Conservation (phyloP, 1,284 basidiomycete genomes). For the Leccinum fuscescens region DNA sequence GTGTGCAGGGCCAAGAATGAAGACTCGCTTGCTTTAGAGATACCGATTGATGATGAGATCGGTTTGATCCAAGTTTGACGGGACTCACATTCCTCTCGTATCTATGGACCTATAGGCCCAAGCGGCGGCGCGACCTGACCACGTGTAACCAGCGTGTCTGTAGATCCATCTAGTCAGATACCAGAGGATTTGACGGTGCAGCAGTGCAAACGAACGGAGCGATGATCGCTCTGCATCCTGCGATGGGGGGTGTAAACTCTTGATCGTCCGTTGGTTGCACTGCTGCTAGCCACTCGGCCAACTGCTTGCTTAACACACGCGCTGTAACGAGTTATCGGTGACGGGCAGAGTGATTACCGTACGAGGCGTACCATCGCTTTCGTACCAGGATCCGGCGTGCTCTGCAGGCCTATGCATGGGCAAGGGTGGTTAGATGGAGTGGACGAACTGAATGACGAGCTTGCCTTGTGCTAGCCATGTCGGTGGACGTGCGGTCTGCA, state of each 20-base stretch:
- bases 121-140: constrained; percentile 91
- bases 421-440: background rate
- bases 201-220: constrained; percentile 71
- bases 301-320: constrained; percentile 55
- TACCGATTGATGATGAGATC: constrained; percentile 9
- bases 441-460: constrained; percentile 1
- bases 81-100: constrained; percentile 70
- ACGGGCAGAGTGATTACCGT: constrained; percentile 3
- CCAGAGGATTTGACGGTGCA: constrained; percentile 3
- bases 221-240: constrained; percentile 87
- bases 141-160: constrained; percentile 95
- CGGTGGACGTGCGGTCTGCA: constrained; percentile 7
- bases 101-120: constrained; percentile 95
- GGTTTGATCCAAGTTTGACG: background rate
- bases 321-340: constrained; percentile 41
- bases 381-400: constrained; percentile 94
- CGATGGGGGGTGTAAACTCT: constrained; percentile 60
- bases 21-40: constrained; percentile 75
- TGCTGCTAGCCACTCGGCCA: constrained; percentile 61
- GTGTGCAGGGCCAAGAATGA: constrained; percentile 95
- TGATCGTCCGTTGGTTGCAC: constrained; percentile 52
- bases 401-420: constrained; percentile 54
- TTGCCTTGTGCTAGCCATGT: constrained; percentile 30
- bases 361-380: constrained; percentile 54
- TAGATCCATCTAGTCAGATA: constrained; percentile 9